phyloP scores from a whole-genome alignment of 805 yeast species.

The Torulaspora franciscae region DNA sequence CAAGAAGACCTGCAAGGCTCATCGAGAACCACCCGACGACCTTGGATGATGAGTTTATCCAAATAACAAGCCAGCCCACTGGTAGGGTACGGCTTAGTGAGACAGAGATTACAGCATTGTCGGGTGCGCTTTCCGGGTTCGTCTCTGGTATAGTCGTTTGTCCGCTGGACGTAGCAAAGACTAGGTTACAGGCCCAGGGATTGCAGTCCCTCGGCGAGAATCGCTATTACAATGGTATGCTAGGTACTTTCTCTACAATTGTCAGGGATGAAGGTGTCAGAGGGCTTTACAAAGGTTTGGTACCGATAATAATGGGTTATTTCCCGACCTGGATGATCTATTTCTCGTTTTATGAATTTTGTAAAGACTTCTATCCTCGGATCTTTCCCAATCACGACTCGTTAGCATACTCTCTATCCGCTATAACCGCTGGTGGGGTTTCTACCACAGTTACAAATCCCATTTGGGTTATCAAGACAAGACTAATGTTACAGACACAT shows the following conservation, averaged over 20 bases:
- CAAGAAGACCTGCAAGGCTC: constrained; percentile 5
- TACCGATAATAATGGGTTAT: constrained; percentile 90
- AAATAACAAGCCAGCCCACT: background rate
- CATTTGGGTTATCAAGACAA: constrained; percentile 94
- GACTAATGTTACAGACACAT: constrained; percentile 78
- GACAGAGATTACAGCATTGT: constrained; percentile 63
- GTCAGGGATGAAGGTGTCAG: constrained; percentile 69
- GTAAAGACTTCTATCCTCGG: constrained; percentile 53
- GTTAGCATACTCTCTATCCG: constrained; percentile 46
- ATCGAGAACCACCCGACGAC: background rate
- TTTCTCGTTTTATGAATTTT: constrained; percentile 80
- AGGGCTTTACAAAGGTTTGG: constrained; percentile 85
- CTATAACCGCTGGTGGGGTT: constrained; percentile 83
- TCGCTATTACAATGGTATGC: constrained; percentile 51
- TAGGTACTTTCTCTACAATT: constrained; percentile 62
- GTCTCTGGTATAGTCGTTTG: constrained; percentile 85
- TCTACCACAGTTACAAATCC: constrained; percentile 88
- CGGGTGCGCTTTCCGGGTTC: constrained; percentile 95
- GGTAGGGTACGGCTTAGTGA: constrained; percentile 30
- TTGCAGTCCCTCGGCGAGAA: constrained; percentile 32
- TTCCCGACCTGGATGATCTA: constrained; percentile 98
- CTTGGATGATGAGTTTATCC: background rate
- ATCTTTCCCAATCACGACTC: constrained; percentile 37
- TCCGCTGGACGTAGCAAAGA: constrained; percentile 93
- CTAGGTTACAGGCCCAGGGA: constrained; percentile 91